Percentiles rank a stretch among this genome's conserved stretches.
phyloP scores from a whole-genome alignment of 495 filamentous ascomycete genomes.

The Aeminium ludgeri region DNA sequence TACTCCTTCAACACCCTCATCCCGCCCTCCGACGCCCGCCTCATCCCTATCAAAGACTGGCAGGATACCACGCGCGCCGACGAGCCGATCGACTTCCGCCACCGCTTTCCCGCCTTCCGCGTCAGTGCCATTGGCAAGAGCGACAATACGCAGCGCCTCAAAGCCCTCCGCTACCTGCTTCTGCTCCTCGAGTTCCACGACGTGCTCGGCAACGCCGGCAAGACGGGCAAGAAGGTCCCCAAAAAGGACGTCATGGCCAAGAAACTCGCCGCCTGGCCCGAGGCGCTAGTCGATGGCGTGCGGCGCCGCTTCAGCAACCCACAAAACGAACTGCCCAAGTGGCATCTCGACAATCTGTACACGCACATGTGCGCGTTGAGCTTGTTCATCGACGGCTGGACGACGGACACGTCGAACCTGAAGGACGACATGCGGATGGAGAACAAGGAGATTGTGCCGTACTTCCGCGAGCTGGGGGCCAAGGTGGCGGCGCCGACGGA shows the following conservation, averaged over 20 bases:
- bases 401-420: slow-evolving; percentile 59
- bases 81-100: slow-evolving; percentile 31
- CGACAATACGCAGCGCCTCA: slow-evolving; percentile 41
- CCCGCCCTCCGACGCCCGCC: slow-evolving; percentile 13
- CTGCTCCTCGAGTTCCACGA: slow-evolving; percentile 47
- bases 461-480: slow-evolving; percentile 75
- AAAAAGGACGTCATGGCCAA: slow-evolving; percentile 33
- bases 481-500: slow-evolving; percentile 34
- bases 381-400: slow-evolving; percentile 54
- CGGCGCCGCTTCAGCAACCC: slow-evolving; percentile 52
- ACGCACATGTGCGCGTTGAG: slow-evolving; percentile 30
- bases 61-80: slow-evolving; percentile 44
- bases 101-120: slow-evolving; percentile 50
- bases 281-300: slow-evolving; percentile 49
- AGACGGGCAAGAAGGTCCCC: slow-evolving; percentile 25
- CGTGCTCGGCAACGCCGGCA: slow-evolving; percentile 23
- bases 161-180: slow-evolving; percentile 48
- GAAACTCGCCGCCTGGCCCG: slow-evolving; percentile 30
- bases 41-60: slow-evolving; percentile 57
- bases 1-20: slow-evolving; percentile 60
- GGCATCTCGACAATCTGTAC: slow-evolving; percentile 27
- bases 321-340: slow-evolving; percentile 22
- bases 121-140: slow-evolving; percentile 38
- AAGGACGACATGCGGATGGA: slow-evolving; percentile 66
- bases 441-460: slow-evolving; percentile 41